These are phyloP conservation scores for Marasmius oreades DNA, from an alignment of 1,284 basidiomycete genomes.

Conservation along the genomic window DNA sequence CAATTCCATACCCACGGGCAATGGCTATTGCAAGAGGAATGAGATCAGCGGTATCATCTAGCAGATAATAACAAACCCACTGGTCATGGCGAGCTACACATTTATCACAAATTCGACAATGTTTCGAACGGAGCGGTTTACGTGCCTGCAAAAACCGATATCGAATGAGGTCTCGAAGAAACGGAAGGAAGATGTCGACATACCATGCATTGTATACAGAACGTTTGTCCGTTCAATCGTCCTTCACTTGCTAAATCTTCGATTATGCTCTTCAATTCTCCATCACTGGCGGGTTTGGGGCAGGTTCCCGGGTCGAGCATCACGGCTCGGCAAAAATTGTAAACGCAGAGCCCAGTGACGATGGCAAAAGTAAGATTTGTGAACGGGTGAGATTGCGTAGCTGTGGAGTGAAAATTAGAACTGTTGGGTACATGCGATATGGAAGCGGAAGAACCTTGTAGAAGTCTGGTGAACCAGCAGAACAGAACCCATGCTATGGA, in stretches of 20 bases:
- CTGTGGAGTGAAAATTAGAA: constrained; percentile 30
- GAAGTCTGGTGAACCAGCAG: constrained; percentile 75
- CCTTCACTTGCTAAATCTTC: constrained; percentile 89
- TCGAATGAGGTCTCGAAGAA: constrained; percentile 1
- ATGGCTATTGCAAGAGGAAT: constrained; percentile 52
- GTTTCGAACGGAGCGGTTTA: constrained; percentile 92
- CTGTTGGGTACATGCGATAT: background rate
- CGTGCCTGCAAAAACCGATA: constrained; percentile 51
- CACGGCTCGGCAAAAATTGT: constrained; percentile 89
- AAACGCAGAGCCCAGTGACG: constrained; percentile 68
- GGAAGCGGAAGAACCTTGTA: constrained; percentile 48
- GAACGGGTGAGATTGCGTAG: constrained; percentile 72
- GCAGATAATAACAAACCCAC: constrained; percentile 43
- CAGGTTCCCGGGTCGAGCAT: constrained; percentile 90
- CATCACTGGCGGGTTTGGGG: constrained; percentile 74
- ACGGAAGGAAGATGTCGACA: constrained; percentile 16
- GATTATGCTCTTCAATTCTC: constrained; percentile 81
- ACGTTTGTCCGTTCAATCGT: constrained; percentile 89
- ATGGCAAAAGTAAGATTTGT: constrained; percentile 77
- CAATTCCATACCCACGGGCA: constrained; percentile 99
- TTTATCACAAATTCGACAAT: constrained; percentile 89
- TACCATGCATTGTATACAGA: constrained; percentile 93
- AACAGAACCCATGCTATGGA: constrained; percentile 88
- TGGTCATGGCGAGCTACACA: constrained; percentile 92
- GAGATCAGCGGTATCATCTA: background rate